Conservation (phyloP, 139 green algal genomes). For the Ulvella scutata region DNA sequence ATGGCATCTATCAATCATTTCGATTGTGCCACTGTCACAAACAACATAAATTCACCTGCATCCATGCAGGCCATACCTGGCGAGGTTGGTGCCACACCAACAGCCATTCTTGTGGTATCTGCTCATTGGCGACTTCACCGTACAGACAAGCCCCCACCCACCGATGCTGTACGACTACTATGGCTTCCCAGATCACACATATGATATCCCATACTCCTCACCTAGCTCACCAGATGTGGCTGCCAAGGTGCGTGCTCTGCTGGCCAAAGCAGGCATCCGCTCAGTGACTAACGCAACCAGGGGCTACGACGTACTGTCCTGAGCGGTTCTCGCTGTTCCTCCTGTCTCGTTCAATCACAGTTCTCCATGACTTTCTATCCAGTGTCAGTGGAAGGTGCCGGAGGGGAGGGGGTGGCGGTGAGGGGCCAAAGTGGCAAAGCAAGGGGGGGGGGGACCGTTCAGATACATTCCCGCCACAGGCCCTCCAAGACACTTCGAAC, state of each 20-base stretch:
- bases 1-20: too few relatives aligned
- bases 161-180: conserved; percentile 56
- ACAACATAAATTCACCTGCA: too few relatives aligned
- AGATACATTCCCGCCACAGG: background rate
- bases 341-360: too few relatives aligned
- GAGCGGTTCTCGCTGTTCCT: too few relatives aligned
- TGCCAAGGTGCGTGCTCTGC: conserved; percentile 17
- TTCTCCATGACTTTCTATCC: background rate
- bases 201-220: conserved; percentile 37
- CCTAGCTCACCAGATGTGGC: conserved; percentile 34
- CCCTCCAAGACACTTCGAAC: background rate
- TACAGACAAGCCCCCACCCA: conserved; percentile 13
- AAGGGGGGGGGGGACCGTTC: background rate
- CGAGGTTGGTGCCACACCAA: too few relatives aligned
- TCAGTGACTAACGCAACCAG: too few relatives aligned
- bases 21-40: too few relatives aligned
- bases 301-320: too few relatives aligned
- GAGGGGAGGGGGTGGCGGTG: background rate
- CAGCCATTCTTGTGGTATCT: conserved; percentile 21
- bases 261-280: conserved; percentile 18
- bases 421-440: too few relatives aligned
- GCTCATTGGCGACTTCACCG: conserved; percentile 20
- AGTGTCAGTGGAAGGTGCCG: background rate
- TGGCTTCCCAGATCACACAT: conserved; percentile 39
- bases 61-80: too few relatives aligned